Evolutionary conservation across 192 early-diverging fungal genomes (phyloP).

Genomic region (Coemansia sp.): DNA sequence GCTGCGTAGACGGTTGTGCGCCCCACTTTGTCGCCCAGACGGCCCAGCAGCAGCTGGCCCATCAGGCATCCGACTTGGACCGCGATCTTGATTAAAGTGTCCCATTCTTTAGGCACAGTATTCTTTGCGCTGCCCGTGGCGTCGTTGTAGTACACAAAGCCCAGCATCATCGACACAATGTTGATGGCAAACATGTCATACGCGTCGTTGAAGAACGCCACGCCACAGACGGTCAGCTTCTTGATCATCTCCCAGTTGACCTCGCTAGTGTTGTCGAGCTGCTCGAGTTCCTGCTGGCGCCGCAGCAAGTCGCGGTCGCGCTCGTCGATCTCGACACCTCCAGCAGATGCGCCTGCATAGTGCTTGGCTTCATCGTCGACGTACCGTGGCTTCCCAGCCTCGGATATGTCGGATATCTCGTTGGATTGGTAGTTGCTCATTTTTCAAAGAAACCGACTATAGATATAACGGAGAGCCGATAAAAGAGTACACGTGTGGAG

Average conservation of each 20-base stretch:
- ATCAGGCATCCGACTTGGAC: constrained; percentile 87
- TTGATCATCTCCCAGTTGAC: constrained; percentile 74
- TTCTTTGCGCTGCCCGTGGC: constrained; percentile 36
- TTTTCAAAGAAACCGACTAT: not conserved
- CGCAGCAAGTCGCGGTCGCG: constrained; percentile 46
- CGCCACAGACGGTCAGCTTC: constrained; percentile 69
- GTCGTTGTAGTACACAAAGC: constrained; percentile 63
- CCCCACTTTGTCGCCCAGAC: constrained; percentile 84
- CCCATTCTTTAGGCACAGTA: constrained; percentile 67
- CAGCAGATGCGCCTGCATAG: not conserved
- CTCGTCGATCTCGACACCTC: constrained; percentile 27
- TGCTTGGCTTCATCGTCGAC: not conserved
- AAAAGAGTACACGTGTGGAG: constrained; percentile 4
- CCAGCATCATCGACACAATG: constrained; percentile 85
- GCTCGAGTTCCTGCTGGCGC: constrained; percentile 47
- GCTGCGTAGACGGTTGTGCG: constrained; percentile 88
- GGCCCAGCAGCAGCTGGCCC: constrained; percentile 89
- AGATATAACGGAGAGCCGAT: not conserved
- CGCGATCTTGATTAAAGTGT: constrained; percentile 84
- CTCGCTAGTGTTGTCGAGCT: constrained; percentile 60
- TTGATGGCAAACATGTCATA: constrained; percentile 96
- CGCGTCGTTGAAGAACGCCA: constrained; percentile 92
- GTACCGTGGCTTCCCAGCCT: constrained; percentile 17
- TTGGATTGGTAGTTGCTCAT: constrained; percentile 17
- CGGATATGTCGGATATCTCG: constrained; percentile 27